Conservation (phyloP, 75 land plant species). For the Pinus albicaulis region DNA sequence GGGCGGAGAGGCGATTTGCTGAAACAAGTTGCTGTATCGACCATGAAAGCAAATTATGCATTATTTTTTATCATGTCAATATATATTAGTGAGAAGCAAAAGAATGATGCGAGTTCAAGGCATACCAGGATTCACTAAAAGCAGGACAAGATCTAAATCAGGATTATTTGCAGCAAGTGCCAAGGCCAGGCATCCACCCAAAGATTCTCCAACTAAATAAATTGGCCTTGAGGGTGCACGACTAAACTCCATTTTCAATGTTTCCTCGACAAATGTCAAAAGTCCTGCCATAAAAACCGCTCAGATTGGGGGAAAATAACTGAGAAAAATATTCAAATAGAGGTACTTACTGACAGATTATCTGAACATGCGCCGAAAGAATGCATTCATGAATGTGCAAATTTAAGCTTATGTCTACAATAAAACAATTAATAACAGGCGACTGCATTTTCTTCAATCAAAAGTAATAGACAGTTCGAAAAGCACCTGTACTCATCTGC, state of each 20-base stretch:
- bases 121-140: conserved; percentile 84
- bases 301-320: too few species aligned
- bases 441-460: too few species aligned
- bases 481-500: too few species aligned
- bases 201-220: conserved; percentile 85
- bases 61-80: background rate
- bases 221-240: conserved; percentile 51
- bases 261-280: conserved; percentile 50
- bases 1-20: conserved; percentile 51
- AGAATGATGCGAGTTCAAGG: background rate
- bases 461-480: too few species aligned
- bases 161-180: conserved; percentile 84
- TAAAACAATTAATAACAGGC: too few species aligned
- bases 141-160: conserved; percentile 57
- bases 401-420: too few species aligned
- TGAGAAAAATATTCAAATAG: too few species aligned
- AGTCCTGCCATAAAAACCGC: conserved; percentile 28
- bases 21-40: conserved; percentile 72
- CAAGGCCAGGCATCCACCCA: conserved; percentile 82
- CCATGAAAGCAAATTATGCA: conserved; percentile 5
- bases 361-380: too few species aligned
- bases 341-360: too few species aligned
- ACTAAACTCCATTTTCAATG: conserved; percentile 39
- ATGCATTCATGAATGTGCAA: too few species aligned
- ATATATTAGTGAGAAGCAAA: background rate